Base-by-base conservation (phyloP, 257 asterid genomes). In the Solanum bulbocastanum region DNA sequence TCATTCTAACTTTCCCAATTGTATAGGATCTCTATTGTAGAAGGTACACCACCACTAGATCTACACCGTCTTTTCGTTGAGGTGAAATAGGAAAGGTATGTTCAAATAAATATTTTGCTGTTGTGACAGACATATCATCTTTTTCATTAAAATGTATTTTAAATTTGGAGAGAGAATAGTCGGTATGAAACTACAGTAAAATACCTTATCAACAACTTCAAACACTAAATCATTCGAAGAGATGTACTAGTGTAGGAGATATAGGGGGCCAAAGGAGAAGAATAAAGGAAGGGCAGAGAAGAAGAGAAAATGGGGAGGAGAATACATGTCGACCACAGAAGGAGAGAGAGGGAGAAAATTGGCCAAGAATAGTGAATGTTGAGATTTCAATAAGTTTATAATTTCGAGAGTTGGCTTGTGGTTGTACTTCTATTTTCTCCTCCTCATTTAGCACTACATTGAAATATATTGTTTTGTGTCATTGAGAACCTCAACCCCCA, bases 41-140 rank as follows among this genome's bases (percentile, higher is more conserved):
- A 98, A 89, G 98, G 98, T 88, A 90, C 89, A 66, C 87, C 89
- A 66, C 87, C 85, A n/a, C 88, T 97, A 89, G 98, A 96, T 94
- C 90, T 96, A 42, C 98, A 96, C 86, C 94, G 88, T 75, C 98
- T 97, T 36, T 97, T 97, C 87, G 60, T 95, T 87, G 98, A 97
- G 98, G 99, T 69, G 99, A 96, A 87, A 92, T 97, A 88, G 96
- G 94, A 90, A 96, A 96, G 95, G 98, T 94, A 93, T 86, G 91
- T 56, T 69, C 66, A n/a, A 66, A 65, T 3, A 13, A 69, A 13
- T 18, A 3, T 27, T 85, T 79, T 49, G 42, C 60, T 30, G n/a
- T 10, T n/a, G 33, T 56, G 42, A 30, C 23, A 14, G 25, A 79
- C 35, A 11, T 75, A 15, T 44, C 37, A 23, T 27, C 25, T 75